These are phyloP conservation scores for Ascocoryne sarcoides DNA, from an alignment of 2,329 filamentous ascomycete species.

Conservation along the genomic window DNA sequence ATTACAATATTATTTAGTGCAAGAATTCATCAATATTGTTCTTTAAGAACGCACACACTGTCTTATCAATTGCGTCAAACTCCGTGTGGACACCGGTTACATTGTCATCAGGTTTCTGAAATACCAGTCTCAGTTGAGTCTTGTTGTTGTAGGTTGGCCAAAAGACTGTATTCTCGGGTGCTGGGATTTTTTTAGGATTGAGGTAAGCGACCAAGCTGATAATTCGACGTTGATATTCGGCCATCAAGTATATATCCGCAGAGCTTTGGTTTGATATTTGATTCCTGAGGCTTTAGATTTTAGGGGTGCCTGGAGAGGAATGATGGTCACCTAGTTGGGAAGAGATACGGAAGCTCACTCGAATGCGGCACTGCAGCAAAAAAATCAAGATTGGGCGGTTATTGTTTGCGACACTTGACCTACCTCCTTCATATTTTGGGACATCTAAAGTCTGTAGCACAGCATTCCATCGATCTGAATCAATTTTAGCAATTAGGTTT, in stretches of 20 bases:
- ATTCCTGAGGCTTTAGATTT: no score
- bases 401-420: no score
- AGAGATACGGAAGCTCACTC: slow-evolving; percentile 9
- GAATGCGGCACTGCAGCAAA: slow-evolving; percentile 10
- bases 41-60: not conserved
- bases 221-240: slow-evolving; percentile 5
- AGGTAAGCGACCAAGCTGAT: slow-evolving; percentile 9
- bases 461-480: slow-evolving; percentile 11
- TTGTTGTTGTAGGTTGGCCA: not conserved
- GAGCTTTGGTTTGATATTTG: slow-evolving; percentile 4
- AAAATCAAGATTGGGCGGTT: no score
- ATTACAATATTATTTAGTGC: no score
- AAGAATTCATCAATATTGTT: not conserved
- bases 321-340: slow-evolving; percentile 1
- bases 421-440: not conserved
- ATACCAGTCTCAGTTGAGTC: not conserved
- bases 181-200: slow-evolving; percentile 4
- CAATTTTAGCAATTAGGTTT: slow-evolving; percentile 3
- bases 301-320: no score
- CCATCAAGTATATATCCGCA: slow-evolving; percentile 3
- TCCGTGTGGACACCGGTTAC: not conserved
- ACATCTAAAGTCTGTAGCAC: slow-evolving; percentile 5
- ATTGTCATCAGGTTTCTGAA: not conserved
- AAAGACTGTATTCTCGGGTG: not conserved
- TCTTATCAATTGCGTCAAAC: not conserved